Percentiles rank a stretch among this genome's conserved stretches.
These are phyloP conservation scores for Fusarium avenaceum DNA, from an alignment of 2,329 filamentous ascomycete genomes.

Conservation along the genomic window DNA sequence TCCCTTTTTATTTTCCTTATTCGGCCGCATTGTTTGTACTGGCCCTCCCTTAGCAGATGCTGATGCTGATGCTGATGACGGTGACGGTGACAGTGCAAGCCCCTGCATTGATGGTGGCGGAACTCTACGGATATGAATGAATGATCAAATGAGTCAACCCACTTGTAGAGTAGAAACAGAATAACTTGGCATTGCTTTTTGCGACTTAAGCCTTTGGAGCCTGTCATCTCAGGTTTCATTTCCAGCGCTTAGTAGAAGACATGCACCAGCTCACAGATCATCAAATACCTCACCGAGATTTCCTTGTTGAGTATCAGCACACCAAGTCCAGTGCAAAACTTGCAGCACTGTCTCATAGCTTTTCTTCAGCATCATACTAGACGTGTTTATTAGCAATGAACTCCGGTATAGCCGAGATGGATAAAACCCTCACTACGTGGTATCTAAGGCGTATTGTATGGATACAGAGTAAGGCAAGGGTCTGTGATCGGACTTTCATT, in stretches of 20 bases:
- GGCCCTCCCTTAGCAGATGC: not conserved
- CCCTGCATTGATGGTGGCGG: conserved; percentile 40
- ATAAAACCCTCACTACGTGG: too few species aligned
- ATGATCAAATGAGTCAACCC: conserved; percentile 1
- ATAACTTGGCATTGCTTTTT: conserved; percentile 31
- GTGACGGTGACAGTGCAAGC: conserved; percentile 25
- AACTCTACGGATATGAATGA: conserved; percentile 25
- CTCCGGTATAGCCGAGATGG: conserved; percentile 5
- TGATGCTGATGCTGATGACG: conserved; percentile 20
- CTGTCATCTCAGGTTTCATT: not conserved
- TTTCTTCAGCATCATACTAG: not conserved
- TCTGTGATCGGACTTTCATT: conserved; percentile 21
- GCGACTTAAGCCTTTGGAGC: not conserved
- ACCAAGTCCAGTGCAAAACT: not conserved
- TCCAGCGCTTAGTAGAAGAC: not conserved
- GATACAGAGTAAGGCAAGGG: not conserved
- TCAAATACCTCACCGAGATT: conserved; percentile 8
- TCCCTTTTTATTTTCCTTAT: conserved; percentile 5
- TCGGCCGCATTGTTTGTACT: not conserved
- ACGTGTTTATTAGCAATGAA: not conserved
- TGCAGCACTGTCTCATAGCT: not conserved
- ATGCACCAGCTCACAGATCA: conserved; percentile 3
- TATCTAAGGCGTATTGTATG: too few species aligned
- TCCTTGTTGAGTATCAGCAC: not conserved
- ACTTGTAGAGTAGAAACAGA: not conserved